phyloP scores from a whole-genome alignment of 495 filamentous ascomycete genomes.

The Xylaria longipes region DNA sequence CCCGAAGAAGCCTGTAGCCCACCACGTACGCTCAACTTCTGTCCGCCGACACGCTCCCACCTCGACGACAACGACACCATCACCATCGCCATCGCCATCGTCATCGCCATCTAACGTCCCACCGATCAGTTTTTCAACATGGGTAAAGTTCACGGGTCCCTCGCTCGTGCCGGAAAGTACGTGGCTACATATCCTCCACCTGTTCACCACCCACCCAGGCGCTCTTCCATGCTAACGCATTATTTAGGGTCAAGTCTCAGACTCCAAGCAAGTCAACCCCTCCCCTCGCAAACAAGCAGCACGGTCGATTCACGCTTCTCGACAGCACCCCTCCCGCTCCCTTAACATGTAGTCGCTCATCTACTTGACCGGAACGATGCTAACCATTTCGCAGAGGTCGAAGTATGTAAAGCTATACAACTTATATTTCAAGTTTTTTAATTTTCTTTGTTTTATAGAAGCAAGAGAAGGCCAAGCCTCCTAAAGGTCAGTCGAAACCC shows the following conservation, averaged over 20 bases:
- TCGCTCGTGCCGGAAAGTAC: constrained; percentile 85
- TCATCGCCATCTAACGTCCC: constrained; percentile 27
- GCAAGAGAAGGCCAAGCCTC: constrained; percentile 90
- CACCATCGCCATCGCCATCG: too few relatives aligned
- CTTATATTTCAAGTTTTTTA: too few relatives aligned
- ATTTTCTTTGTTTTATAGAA: too few relatives aligned
- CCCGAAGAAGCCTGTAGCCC: constrained; percentile 12
- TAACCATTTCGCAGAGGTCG: constrained; percentile 61
- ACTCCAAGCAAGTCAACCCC: constrained; percentile 40
- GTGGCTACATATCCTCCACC: too few relatives aligned
- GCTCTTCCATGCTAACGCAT: constrained; percentile 2
- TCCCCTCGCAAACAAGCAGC: too few relatives aligned
- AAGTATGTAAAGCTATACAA: too few relatives aligned
- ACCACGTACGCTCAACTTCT: constrained; percentile 10
- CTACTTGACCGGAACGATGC: background rate
- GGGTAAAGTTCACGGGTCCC: constrained; percentile 91
- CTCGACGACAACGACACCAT: constrained; percentile 26
- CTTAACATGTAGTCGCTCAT: background rate
- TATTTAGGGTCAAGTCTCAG: constrained; percentile 56
- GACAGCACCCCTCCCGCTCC: background rate
- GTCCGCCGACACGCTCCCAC: constrained; percentile 24
- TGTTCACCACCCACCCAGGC: background rate
- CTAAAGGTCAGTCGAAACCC: too few relatives aligned
- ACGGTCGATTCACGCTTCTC: background rate
- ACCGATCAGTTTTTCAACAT: constrained; percentile 56